These are phyloP conservation scores for Ophiostoma quercus DNA, from an alignment of 2,329 filamentous ascomycete species.

Conservation along the genomic window DNA sequence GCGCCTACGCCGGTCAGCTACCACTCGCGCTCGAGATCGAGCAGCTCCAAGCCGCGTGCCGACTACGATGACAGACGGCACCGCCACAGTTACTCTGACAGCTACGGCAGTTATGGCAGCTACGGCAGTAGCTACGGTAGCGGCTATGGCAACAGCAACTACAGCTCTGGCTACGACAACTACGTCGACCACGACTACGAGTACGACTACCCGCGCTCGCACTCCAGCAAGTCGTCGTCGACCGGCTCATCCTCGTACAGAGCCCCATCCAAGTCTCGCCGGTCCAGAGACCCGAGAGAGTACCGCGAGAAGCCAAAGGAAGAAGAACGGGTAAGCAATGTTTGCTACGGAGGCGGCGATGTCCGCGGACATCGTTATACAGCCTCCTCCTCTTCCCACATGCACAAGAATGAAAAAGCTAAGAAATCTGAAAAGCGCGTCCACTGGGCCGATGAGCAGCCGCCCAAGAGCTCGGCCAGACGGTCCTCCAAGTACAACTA, in stretches of 20 bases:
- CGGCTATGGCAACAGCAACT: background rate
- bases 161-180: background rate
- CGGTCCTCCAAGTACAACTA: background rate
- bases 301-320: background rate
- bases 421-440: conserved; percentile 8
- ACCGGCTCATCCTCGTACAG: background rate
- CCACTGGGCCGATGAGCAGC: conserved; percentile 12
- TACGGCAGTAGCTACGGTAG: background rate
- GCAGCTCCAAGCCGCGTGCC: background rate
- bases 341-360: background rate
- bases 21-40: background rate
- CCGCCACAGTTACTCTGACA: background rate
- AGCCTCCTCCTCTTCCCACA: background rate
- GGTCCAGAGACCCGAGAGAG: background rate
- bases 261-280: background rate
- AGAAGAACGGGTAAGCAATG: conserved; percentile 8
- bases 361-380: background rate
- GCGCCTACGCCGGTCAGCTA: background rate
- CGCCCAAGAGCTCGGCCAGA: background rate
- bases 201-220: background rate
- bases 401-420: conserved; percentile 5
- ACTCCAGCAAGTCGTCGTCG: conserved; percentile 7
- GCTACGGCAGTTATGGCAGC: background rate
- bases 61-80: background rate
- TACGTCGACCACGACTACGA: background rate